Evolutionary conservation across 2,329 filamentous ascomycete genomes (phyloP), one percentile per base, ranked within the genome.

Genomic region (Anisogramma anomala): DNA sequence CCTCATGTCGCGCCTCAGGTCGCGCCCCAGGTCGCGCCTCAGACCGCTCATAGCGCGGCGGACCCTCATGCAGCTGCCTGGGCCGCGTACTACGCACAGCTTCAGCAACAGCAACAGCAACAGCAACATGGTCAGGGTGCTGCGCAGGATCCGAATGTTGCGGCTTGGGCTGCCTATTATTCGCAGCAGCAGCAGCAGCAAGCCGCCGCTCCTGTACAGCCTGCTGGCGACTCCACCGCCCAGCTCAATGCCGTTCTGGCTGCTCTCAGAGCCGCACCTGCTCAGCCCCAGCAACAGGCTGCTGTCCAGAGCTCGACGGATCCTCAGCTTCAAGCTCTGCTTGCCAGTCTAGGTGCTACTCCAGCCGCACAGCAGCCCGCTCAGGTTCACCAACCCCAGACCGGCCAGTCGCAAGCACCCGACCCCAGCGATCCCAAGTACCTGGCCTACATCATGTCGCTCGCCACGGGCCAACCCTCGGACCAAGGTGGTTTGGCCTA

Each of bases 281-380:
- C 41, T 1, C 61, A 63, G 36, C 48, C 50, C 5, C 50, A 54
- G 25, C 46, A 40, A 20, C 45, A 44, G 15, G 42, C 49, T 13
- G 41, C 42, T 30, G 10, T 36, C 18, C 39, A 39, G 18, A 39
- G 20, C 34, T 14, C 43, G 30, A 37, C 36, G 6, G 62, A 66
- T 35, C 56, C 49, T 8, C 62, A 66, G 43, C 55, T 67, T 3
- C 63, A 68, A 49, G 65, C 65, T 6, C 58, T 67, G n/a, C 51
- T 67, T 27, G 61, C 63, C 8, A 62, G 62, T 35, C 62, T 68
- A 31, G 39, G 43, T n/a, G 46, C 39, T 14, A 20, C 41, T 5
- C n/a, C 41, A 9, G 7, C 42, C 18, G 33, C 33, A n/a, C 42
- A 41, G 15, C 48, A 39, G 35, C 9, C 37, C 30, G 11, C 41